Evolutionary conservation across 495 filamentous ascomycete genomes (phyloP).

Genomic region (Talaromyces borbonicus): DNA sequence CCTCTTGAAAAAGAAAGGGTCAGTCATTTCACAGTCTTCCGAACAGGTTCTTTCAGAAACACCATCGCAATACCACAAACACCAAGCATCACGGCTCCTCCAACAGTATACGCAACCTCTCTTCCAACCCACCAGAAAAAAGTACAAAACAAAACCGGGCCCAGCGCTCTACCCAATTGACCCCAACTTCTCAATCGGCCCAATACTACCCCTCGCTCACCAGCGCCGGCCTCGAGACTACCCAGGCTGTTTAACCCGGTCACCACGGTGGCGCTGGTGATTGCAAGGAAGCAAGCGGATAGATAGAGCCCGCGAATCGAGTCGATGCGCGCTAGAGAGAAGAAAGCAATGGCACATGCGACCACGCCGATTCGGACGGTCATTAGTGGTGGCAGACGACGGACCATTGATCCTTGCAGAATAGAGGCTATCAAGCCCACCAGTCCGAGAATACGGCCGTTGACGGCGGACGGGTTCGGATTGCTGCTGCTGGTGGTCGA

Average conservation of each 20-base stretch:
- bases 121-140: slow-evolving; percentile 98
- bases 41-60: slow-evolving; percentile 42
- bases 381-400: slow-evolving; percentile 66
- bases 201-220: slow-evolving; percentile 74
- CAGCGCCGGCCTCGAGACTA: slow-evolving; percentile 74
- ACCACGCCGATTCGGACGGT: slow-evolving; percentile 72
- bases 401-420: slow-evolving; percentile 76
- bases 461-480: slow-evolving; percentile 51
- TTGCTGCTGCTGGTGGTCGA: slow-evolving; percentile 50
- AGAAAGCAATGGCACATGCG: slow-evolving; percentile 69
- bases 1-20: no score
- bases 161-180: slow-evolving; percentile 77
- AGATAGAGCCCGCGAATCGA: slow-evolving; percentile 61
- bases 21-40: no score
- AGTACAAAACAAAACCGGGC: slow-evolving; percentile 85
- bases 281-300: slow-evolving; percentile 71
- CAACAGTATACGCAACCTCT: slow-evolving; percentile 71
- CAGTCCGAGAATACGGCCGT: slow-evolving; percentile 82
- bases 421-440: slow-evolving; percentile 88
- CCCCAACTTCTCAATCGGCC: slow-evolving; percentile 79
- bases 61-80: slow-evolving; percentile 65
- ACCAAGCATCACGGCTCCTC: slow-evolving; percentile 65
- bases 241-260: slow-evolving; percentile 86
- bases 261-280: slow-evolving; percentile 88
- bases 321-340: slow-evolving; percentile 59